Evolutionary conservation across 805 yeast species (phyloP).

Genomic region (Suhomyces emberorum): DNA sequence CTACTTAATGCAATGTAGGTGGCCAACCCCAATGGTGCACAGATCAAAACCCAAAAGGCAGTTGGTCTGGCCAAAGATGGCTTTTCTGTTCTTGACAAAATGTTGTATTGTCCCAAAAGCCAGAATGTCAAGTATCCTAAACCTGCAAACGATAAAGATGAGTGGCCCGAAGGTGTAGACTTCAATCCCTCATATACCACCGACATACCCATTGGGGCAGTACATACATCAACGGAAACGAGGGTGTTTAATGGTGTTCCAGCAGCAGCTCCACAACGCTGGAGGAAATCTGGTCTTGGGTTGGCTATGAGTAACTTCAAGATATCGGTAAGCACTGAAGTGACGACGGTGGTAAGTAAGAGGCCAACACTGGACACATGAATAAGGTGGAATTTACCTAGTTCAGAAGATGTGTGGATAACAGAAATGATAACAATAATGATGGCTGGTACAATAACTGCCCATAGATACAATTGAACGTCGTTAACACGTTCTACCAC

Average conservation of each 20-base stretch:
- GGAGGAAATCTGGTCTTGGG: constrained; percentile 43
- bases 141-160: constrained; percentile 51
- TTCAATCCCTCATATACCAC: constrained; percentile 50
- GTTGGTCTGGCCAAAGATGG: constrained; percentile 7
- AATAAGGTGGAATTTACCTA: constrained; percentile 21
- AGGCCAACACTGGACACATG: constrained; percentile 31
- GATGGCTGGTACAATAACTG: constrained; percentile 24
- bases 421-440: constrained; percentile 16
- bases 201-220: constrained; percentile 21
- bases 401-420: constrained; percentile 6
- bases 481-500: constrained; percentile 30
- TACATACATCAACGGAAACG: constrained; percentile 21
- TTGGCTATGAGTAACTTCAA: constrained; percentile 39
- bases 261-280: constrained; percentile 30
- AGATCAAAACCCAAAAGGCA: constrained; percentile 10
- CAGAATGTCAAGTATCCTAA: constrained; percentile 46
- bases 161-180: constrained; percentile 58
- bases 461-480: constrained; percentile 26
- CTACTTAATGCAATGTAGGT: constrained; percentile 24
- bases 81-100: constrained; percentile 5
- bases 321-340: constrained; percentile 35
- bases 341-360: constrained; percentile 23
- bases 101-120: constrained; percentile 42
- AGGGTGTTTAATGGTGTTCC: constrained; percentile 22
- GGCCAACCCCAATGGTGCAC: constrained; percentile 20